Conservation (phyloP, 179 eudicot species). For the Pouteria campechiana region DNA sequence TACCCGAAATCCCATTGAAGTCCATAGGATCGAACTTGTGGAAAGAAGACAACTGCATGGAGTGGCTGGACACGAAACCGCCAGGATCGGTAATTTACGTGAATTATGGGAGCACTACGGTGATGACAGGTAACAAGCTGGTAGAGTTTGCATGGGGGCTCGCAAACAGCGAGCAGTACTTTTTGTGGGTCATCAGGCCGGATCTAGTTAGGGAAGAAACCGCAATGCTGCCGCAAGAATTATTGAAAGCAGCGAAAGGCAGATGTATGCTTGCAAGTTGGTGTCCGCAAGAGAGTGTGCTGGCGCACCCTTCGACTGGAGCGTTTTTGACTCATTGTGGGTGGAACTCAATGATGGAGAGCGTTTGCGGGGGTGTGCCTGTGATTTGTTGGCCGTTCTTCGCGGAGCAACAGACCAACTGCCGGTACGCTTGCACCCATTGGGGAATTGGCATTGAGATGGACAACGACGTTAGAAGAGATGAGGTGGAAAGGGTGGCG, state of each 20-base stretch:
- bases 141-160: constrained; percentile 18
- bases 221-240: constrained; percentile 7
- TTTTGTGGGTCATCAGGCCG: constrained; percentile 16
- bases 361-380: constrained; percentile 7
- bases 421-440: constrained; percentile 8
- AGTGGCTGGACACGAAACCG: constrained; percentile 8
- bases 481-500: constrained; percentile 11
- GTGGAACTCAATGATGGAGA: constrained; percentile 14
- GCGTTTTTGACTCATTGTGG: constrained; percentile 19
- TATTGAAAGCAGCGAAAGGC: constrained; percentile 1
- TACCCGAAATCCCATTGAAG: not conserved
- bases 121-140: constrained; percentile 12
- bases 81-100: constrained; percentile 11
- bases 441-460: constrained; percentile 23
- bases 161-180: constrained; percentile 12
- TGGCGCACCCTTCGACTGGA: constrained; percentile 8
- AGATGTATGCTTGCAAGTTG: constrained; percentile 12
- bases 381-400: constrained; percentile 18
- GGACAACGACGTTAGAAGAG: constrained; percentile 5
- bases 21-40: constrained; percentile 9
- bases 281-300: constrained; percentile 13
- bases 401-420: too few species aligned
- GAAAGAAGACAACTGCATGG: constrained; percentile 15
- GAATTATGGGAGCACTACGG: too few species aligned
- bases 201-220: constrained; percentile 9